Evolutionary conservation across 768 basidiomycete genomes (phyloP).

Genomic region (Lentinula aciculospora): DNA sequence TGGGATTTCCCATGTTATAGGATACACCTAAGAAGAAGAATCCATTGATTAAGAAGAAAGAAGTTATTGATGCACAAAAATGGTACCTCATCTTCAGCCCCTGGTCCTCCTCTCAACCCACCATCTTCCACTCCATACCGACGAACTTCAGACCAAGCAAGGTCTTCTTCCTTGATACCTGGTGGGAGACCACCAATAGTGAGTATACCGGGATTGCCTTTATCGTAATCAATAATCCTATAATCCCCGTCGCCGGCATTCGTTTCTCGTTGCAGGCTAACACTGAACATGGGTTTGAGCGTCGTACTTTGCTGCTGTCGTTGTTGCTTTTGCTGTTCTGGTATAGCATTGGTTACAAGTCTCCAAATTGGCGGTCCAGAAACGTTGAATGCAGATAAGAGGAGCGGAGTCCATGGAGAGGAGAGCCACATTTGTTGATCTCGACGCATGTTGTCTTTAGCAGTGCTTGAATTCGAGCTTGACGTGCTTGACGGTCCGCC

Average conservation of each 20-base stretch:
- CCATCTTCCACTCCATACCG: conserved; percentile 44
- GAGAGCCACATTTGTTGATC: not conserved
- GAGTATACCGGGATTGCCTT: conserved; percentile 60
- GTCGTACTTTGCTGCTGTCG: not conserved
- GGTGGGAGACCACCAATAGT: conserved; percentile 62
- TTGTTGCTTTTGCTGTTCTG: conserved; percentile 20
- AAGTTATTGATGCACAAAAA: not conserved
- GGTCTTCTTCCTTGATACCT: conserved; percentile 35
- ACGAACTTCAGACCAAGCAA: conserved; percentile 67
- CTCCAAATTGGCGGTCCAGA: conserved; percentile 33
- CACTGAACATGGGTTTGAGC: conserved; percentile 39
- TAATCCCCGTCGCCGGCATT: not conserved
- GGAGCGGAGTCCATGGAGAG: conserved; percentile 15
- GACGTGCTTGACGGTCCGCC: not conserved
- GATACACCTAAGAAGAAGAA: conserved; percentile 44
- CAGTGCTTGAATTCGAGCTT: not conserved
- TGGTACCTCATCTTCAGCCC: conserved; percentile 56
- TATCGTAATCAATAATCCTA: conserved; percentile 31
- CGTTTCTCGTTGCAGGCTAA: conserved; percentile 65
- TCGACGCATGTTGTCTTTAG: not conserved
- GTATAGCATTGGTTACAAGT: conserved; percentile 7
- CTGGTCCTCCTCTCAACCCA: conserved; percentile 48
- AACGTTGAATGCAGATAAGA: conserved; percentile 36
- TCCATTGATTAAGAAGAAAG: conserved; percentile 11
- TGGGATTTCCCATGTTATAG: conserved; percentile 67